Evolutionary conservation across 768 basidiomycete species (phyloP), one percentile per base, ranked within the genome.

Genomic region (Albatrellus ellisii): DNA sequence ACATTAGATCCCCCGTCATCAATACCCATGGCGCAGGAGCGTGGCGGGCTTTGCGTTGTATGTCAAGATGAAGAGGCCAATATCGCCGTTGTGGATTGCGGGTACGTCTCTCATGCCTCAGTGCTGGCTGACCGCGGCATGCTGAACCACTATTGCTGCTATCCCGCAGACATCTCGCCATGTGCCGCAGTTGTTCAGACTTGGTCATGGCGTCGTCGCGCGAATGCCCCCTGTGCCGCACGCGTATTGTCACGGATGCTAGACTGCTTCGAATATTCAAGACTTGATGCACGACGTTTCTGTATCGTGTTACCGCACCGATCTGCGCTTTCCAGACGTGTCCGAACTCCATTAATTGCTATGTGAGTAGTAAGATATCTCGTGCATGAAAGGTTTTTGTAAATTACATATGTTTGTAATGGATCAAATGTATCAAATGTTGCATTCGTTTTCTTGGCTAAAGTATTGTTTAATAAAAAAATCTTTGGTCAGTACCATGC

Each of bases 21-120:
- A 34, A 47, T 44, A 39, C 36, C 41, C 14, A 18, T 66, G 1
- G 60, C 64, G 28, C 55, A 70, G 10, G 84, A 87, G 47, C 71
- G 79, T 18, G 71, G 73, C 7, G 89, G 91, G 2, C 59, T 91
- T 4, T 95, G 91, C 56, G 86, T 94, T 0, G 73, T 95, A 8
- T 95, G 91, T 54, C 90, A 92, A 55, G 91, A 95, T 47, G 85
- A 90, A 45, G 90, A 94, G 49, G 90, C 91, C 0, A 90, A 84
- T 50, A 85, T 95, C 44, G 91, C 89, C 2, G 77, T 90, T 42
- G 83, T 94, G 10, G 91, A 95, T 59, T 95, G 91, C 73, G 91
- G 91, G 81, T 87, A 57, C 33, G 80, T 72, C 1, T 12, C 8
- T n/a, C n/a, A n/a, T n/a, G 18, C 20, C 18, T n/a, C 15, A 6